Conservation (phyloP, 2,329 filamentous ascomycete genomes). For the Grosmannia serpens region DNA sequence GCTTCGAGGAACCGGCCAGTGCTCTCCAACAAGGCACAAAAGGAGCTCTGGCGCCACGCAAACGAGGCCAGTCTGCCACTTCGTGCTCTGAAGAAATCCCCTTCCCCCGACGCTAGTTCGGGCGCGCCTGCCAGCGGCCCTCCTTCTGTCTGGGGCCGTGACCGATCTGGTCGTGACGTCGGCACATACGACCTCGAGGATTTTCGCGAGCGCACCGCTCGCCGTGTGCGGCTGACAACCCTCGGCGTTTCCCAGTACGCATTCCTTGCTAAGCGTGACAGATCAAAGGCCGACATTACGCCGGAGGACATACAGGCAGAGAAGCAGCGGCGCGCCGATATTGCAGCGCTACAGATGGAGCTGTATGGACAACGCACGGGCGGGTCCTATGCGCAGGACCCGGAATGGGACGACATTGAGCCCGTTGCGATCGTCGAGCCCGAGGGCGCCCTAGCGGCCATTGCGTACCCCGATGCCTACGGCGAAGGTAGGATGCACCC, state of each 20-base stretch:
- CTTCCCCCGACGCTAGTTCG: background rate
- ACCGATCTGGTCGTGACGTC: slow-evolving; percentile 36
- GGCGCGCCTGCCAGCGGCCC: slow-evolving; percentile 3
- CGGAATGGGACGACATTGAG: slow-evolving; percentile 71
- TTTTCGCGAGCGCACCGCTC: slow-evolving; percentile 29
- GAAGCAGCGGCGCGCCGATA: slow-evolving; percentile 33
- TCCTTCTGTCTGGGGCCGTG: slow-evolving; percentile 34
- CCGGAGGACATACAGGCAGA: slow-evolving; percentile 34
- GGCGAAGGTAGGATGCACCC: slow-evolving; percentile 47
- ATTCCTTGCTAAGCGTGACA: slow-evolving; percentile 29
- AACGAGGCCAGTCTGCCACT: slow-evolving; percentile 40
- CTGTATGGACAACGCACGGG: slow-evolving; percentile 38
- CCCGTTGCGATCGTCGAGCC: slow-evolving; percentile 80
- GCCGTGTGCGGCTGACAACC: slow-evolving; percentile 29
- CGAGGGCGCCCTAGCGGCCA: slow-evolving; percentile 74
- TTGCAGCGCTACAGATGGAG: slow-evolving; percentile 38
- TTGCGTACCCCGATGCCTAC: slow-evolving; percentile 84
- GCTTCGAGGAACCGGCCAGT: slow-evolving; percentile 15
- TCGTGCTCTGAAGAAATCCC: slow-evolving; percentile 23
- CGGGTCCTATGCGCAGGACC: slow-evolving; percentile 50
- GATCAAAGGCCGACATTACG: slow-evolving; percentile 14
- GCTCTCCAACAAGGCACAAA: slow-evolving; percentile 34
- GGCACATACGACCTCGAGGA: slow-evolving; percentile 35
- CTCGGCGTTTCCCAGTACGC: slow-evolving; percentile 31
- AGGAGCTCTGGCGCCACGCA: slow-evolving; percentile 46